phyloP scores from a whole-genome alignment of 1,139 yeast genomes.

The Yamadazyma kanchanaburiensis region DNA sequence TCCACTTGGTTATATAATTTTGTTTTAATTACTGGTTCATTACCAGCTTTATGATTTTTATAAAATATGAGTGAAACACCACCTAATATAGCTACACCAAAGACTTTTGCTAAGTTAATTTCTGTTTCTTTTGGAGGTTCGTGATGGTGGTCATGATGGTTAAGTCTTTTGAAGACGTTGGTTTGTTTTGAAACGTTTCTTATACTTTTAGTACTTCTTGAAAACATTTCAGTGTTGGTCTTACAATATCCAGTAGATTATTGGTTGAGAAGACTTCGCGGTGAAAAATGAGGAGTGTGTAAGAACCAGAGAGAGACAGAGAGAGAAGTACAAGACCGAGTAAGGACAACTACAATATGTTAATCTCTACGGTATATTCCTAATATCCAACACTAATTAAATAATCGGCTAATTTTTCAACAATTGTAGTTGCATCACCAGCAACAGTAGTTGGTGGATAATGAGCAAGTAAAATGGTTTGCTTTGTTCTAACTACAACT shows the following conservation, averaged over 20 bases:
- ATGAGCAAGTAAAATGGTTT: conserved; percentile 90
- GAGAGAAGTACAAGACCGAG: too few species aligned
- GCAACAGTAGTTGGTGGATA: conserved; percentile 89
- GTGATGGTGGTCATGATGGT: conserved; percentile 29
- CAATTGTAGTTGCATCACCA: conserved; percentile 92
- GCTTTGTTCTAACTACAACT: conserved; percentile 88
- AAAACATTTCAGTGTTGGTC: conserved; percentile 8
- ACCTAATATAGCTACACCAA: conserved; percentile 40
- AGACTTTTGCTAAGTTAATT: conserved; percentile 38
- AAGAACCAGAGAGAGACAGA: too few species aligned
- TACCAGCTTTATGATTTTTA: conserved; percentile 33
- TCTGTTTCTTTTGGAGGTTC: conserved; percentile 33
- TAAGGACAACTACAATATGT: background rate
- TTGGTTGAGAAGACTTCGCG: conserved; percentile 15
- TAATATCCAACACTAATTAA: conserved; percentile 83
- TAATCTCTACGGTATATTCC: background rate
- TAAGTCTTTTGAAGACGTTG: conserved; percentile 25
- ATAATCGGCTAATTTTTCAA: conserved; percentile 93
- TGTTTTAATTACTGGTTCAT: conserved; percentile 38
- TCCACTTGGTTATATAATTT: conserved; percentile 38
- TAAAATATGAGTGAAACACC: conserved; percentile 38
- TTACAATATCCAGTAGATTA: conserved; percentile 10
- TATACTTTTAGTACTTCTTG: conserved; percentile 9
- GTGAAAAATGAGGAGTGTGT: too few species aligned
- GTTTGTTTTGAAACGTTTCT: conserved; percentile 7